Evolutionary conservation across 2,329 filamentous ascomycete species (phyloP).

Genomic region (Penicillium oxalicum): DNA sequence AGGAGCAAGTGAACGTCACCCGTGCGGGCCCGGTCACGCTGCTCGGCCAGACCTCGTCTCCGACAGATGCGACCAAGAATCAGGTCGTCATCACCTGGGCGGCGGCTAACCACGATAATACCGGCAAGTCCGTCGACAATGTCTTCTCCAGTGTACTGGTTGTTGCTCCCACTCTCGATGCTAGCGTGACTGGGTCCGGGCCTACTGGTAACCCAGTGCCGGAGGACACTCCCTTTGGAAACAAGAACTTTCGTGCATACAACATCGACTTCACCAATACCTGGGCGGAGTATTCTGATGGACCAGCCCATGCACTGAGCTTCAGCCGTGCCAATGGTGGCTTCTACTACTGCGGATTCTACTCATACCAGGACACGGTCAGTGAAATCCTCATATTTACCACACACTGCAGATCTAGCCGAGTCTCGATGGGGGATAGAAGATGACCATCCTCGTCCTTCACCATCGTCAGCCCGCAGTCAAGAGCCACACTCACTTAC

Average conservation of each 20-base stretch:
- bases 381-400: too few species aligned
- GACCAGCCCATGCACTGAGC: slow-evolving; percentile 56
- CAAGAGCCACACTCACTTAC: background rate
- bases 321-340: slow-evolving; percentile 59
- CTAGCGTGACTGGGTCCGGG: slow-evolving; percentile 56
- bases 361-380: slow-evolving; percentile 62
- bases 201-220: slow-evolving; percentile 58
- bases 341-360: slow-evolving; percentile 62
- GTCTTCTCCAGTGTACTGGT: slow-evolving; percentile 58
- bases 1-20: slow-evolving; percentile 61
- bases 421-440: background rate
- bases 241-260: slow-evolving; percentile 58
- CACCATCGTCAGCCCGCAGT: too few species aligned
- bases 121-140: slow-evolving; percentile 47
- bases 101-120: slow-evolving; percentile 47
- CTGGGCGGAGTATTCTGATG: slow-evolving; percentile 48
- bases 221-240: slow-evolving; percentile 57
- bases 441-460: background rate
- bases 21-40: slow-evolving; percentile 56
- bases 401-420: too few species aligned
- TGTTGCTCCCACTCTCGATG: slow-evolving; percentile 58
- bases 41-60: slow-evolving; percentile 51
- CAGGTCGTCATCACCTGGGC: slow-evolving; percentile 55
- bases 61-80: slow-evolving; percentile 45
- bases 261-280: slow-evolving; percentile 62